Base-by-base conservation (phyloP, 2,329 filamentous ascomycete species). In the Talaromyces sp. region DNA sequence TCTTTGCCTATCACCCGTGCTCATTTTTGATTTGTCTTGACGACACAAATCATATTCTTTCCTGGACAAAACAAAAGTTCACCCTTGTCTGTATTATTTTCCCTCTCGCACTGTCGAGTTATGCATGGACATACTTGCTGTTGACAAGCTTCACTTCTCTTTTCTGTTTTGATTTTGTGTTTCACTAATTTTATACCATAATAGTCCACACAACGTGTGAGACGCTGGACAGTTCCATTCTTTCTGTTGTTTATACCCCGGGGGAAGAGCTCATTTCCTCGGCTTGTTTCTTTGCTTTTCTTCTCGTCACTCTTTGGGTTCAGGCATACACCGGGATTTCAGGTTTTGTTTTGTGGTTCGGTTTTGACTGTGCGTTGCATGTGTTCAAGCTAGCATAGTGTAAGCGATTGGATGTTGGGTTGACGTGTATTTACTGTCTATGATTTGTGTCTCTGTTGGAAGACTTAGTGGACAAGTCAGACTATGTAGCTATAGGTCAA, bases 121-220 rank as follows among this genome's bases (percentile, higher is more conserved):
- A 59, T 59, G 38, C 56, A 59, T 19, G 56, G 56, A 59, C 56
- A 59, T 59, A 59, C 25, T 29, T 38, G 25, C 56, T 58, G 34
- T 27, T 54, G 51, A 54, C 51, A 54, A 34, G 51, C 54, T 59
- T 40, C 22, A 45, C 25, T 59, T 27, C 38, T 43, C 22, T 59
- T 43, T 58, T 34, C 34, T 19, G 53, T 36, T 53, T 53, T 53
- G 49, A 29, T 36, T 56, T 11, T 31, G 25, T 43, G 22, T 43
- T 45, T 59, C 22, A 25, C 36, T 59, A 43, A 43, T 43, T 43
- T 29, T 59, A 31, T 59, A 40, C 36, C 36, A 59, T 59, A 45
- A 59, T 59, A 59, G 56, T 59, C 56, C 38, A 59, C 56, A 59
- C 36, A 5, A 59, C 15, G 56, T 59, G 56, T 59, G 38, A 27